Evolutionary conservation across 805 yeast species (phyloP), one percentile per base, ranked within the genome.

Genomic region (Candida arabinofermentans): DNA sequence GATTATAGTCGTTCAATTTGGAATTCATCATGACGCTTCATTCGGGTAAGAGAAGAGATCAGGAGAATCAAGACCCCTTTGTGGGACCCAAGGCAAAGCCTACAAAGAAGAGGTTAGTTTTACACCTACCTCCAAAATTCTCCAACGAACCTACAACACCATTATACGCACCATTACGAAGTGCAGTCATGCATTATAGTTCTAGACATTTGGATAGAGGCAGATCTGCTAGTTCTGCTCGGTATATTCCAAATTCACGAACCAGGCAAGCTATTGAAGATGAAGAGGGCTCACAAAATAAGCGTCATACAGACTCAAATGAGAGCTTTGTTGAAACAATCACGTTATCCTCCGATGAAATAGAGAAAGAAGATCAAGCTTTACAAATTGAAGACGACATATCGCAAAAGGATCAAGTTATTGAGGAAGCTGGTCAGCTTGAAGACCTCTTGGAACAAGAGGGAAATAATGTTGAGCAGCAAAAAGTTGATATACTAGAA

Each of bases 91-190:
- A 42, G 16, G 24, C 41, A 8, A 27, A 21, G 34, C 43, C 43
- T 44, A 35, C 49, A 22, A 40, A 39, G 33, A 49, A 46, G 38
- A 34, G 54, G 29, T 40, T 49, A 8, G 48, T 47, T 13, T 31
- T 53, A 10, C 57, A 51, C 27, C 34, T 49, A 24, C 50, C 57
- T 9, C 50, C 53, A 8, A 41, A 39, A 21, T 45, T 52, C 23
- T 36, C 39, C 42, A 40, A 33, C 19, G 39, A 27, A 8, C 44
- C n/a, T 37, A 33, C n/a, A 24, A 16, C 21, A 3, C 16, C 22
- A 26, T 8, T 17, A 16, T n/a, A 18, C 7, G 27, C 17, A 5
- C 24, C 18, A n/a, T n/a, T n/a, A n/a, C n/a, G n/a, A n/a, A n/a
- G n/a, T n/a, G n/a, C n/a, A n/a, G n/a, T n/a, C n/a, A n/a, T n/a